Percentiles rank a stretch among this genome's conserved stretches.
Conservation (phyloP, 106 monocot species). For the Cymbidium sinense region DNA sequence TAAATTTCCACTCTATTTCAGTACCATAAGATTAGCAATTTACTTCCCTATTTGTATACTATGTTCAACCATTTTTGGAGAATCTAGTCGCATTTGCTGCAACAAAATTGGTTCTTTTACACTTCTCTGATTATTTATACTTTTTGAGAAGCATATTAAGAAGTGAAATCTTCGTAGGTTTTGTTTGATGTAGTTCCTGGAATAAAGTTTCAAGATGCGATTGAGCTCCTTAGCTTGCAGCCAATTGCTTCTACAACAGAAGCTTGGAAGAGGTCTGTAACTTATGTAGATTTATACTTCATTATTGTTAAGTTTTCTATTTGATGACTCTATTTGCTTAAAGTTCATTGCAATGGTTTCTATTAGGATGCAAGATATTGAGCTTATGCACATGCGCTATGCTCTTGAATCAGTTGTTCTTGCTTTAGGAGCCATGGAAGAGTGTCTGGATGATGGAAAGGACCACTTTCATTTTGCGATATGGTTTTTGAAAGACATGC, state of each 20-base stretch:
- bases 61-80: neutral
- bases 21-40: neutral
- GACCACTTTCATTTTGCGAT: slow-evolving; percentile 50
- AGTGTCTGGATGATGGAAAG: slow-evolving; percentile 27
- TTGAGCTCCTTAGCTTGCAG: slow-evolving; percentile 78
- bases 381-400: slow-evolving; percentile 88
- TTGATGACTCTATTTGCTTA: neutral
- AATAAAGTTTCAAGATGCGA: slow-evolving; percentile 84
- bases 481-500: slow-evolving; percentile 57
- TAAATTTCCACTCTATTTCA: neutral
- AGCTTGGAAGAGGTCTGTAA: slow-evolving; percentile 66
- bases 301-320: neutral
- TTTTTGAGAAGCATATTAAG: slow-evolving; percentile 9
- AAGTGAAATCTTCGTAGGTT: slow-evolving; percentile 38
- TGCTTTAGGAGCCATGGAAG: slow-evolving; percentile 72
- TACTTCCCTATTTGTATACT: neutral
- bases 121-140: neutral
- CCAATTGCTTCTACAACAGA: slow-evolving; percentile 59
- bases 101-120: neutral
- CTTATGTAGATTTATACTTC: slow-evolving; percentile 2
- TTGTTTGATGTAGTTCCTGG: slow-evolving; percentile 86
- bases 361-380: slow-evolving; percentile 76
- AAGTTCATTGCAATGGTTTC: neutral
- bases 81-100: neutral
- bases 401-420: slow-evolving; percentile 80